Base-by-base conservation (phyloP, 1,284 basidiomycete genomes). In the Cutaneotrichosporon cavernicola region DNA sequence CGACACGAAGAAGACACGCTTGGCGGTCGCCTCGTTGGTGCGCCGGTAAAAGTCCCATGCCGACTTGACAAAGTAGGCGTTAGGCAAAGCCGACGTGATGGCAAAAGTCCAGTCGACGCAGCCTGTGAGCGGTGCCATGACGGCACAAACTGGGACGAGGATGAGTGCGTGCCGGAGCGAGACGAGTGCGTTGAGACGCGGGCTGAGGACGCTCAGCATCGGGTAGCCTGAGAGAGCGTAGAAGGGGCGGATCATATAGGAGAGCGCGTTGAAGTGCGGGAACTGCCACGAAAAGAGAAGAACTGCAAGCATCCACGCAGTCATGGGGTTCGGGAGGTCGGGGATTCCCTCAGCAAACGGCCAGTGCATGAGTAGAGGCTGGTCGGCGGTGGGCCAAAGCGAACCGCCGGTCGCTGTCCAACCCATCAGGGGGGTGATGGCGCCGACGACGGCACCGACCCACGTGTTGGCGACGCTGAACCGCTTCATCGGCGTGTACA, bases 211-310 rank as follows among this genome's bases (percentile, higher is more conserved):
- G 30, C 89, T 87, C 43, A 98, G 87, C 97, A 99, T 99, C 49
- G 86, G 86, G 77, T 97, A 99, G 18, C 95, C 96, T 6, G 91
- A 92, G 73, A 92, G 87, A 0, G 96, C 92, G 80, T 99, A 99
- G 38, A 90, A 90, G 18, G 86, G 87, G 31, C 94, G 87, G 14
- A 97, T 86, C 57, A 94, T 84, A 80, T 97, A 87, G 4, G 94
- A 88, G n/a, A 99, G 84, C 1, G 92, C 83, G 81, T 97, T 98
- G 83, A 99, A 99, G 80, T 99, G 97, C 21, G 97, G 96, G 80
- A 99, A 99, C 77, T 99, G 97, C 97, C 97, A 99, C 64, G 90
- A 90, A 81, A 89, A 99, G 14, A 98, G 86, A 58, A 97, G 80
- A 76, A 87, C 83, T 80, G 90, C 91, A 3, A 97, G 82, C 2